Base-by-base conservation (phyloP, 2,329 filamentous ascomycete species). In the Fusarium ambrosium region DNA sequence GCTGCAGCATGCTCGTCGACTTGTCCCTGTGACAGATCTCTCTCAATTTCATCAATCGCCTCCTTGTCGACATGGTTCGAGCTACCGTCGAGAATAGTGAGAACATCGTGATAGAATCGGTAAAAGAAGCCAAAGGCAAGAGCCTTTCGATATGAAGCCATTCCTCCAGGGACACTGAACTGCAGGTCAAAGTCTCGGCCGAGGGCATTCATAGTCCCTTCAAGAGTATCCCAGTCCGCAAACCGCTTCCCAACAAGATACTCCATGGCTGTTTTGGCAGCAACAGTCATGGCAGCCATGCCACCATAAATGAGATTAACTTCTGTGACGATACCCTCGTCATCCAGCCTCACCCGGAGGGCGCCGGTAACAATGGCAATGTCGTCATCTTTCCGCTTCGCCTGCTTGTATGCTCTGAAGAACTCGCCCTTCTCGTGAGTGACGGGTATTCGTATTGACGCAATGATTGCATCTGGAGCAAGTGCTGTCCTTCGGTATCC, bases 341-440 rank as follows among this genome's bases (percentile, higher is more conserved):
- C 89, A 43, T 92, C 89, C 4, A 98, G 84, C 6, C 89, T 90
- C 6, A 98, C 88, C 39, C 94, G 90, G 67, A 98, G 84, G 1
- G 96, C 95, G 32, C 93, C 92, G 59, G 97, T 98, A 27, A 98
- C 97, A 78, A 99, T 98, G 3, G 97, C 97, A 80, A 99, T 98
- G 80, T 99, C 97, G 79, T 99, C 97, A 78, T 99, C 97, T 81
- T 98, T 98, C 75, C 97, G 88, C 86, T 99, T 99, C 1, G 97
- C 92, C 82, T 98, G 96, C 84, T 99, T 99, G 84, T 98, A 98
- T 1, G 96, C 92, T 51, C 93, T 90, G 81, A 98, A 93, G 80
- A 92, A 95, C 81, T 98, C 97, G 4, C 94, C 92, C 78, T 92
- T 93, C 63, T 91, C 88, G 4, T 87, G 87, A 0, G 94, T 93